Percentiles rank a stretch among this genome's conserved stretches.
These are phyloP conservation scores for Margaritispora aquatica DNA, from an alignment of 495 filamentous ascomycete genomes.

Conservation along the genomic window DNA sequence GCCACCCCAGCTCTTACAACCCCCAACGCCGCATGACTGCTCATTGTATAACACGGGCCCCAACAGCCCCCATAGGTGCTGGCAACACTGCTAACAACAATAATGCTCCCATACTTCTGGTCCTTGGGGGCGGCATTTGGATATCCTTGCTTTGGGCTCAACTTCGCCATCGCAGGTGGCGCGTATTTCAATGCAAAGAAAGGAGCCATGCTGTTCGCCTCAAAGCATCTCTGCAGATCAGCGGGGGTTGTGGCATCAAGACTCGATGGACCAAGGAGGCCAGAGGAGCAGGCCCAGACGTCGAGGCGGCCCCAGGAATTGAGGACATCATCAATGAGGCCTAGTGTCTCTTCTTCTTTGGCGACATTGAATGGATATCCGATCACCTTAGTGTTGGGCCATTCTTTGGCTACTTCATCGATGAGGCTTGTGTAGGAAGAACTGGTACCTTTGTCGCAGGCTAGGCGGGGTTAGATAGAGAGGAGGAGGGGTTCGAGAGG, in stretches of 20 bases:
- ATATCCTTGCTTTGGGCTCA: conserved; percentile 44
- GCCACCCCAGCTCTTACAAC: conserved; percentile 52
- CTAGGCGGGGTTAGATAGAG: neutral
- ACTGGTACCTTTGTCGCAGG: conserved; percentile 17
- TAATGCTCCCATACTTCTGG: conserved; percentile 50
- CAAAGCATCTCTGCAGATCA: conserved; percentile 48
- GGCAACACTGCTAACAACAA: conserved; percentile 49
- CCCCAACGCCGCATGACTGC: conserved; percentile 50
- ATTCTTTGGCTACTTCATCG: conserved; percentile 28
- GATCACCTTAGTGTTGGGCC: conserved; percentile 51
- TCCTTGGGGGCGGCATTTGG: conserved; percentile 54
- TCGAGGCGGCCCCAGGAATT: conserved; percentile 53
- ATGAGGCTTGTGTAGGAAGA: conserved; percentile 23
- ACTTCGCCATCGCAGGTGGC: conserved; percentile 54
- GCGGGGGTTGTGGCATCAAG: conserved; percentile 46
- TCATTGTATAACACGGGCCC: conserved; percentile 53
- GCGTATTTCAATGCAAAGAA: conserved; percentile 60
- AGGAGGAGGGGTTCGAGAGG: neutral
- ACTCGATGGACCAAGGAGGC: conserved; percentile 49
- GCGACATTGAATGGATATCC: conserved; percentile 49
- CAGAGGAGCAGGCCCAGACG: conserved; percentile 51
- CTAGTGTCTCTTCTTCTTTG: conserved; percentile 51
- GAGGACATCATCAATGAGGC: conserved; percentile 54
- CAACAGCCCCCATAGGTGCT: conserved; percentile 52
- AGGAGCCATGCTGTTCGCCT: conserved; percentile 50